Evolutionary conservation across 2,329 filamentous ascomycete species (phyloP), one percentile per base, ranked within the genome.

Genomic region (Meredithiella fracta): DNA sequence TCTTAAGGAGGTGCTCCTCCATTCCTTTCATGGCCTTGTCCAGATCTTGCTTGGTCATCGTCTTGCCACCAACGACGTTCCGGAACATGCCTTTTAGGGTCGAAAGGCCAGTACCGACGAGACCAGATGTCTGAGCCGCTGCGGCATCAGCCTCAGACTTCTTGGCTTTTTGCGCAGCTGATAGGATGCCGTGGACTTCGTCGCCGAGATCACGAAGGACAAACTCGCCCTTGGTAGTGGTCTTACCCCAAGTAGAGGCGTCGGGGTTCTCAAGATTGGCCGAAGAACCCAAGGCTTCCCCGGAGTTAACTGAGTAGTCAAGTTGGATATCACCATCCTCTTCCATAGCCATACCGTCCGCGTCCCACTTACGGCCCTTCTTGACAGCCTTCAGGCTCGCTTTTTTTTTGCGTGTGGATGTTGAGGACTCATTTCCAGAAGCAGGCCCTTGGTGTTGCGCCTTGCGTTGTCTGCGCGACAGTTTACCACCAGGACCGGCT

Each of bases 41-140:
- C 22, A 98, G 76, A 64, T 97, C 91, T 61, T 85, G 80, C 67
- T 89, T 86, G 1, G 88, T 94, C 64, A 98, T 72, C 0, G 84
- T 87, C 73, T 96, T 96, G 60, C 94, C 92, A 55, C 92, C 92
- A 0, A 98, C 85, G 40, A 98, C 85, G 65, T 96, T 97, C 61
- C 88, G 82, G 73, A 98, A 95, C 57, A 97, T 78, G 17, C 88
- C 86, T 55, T 86, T 83, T 60, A 97, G 85, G 14, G 86, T 86
- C 65, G 80, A 88, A 57, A 95, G 75, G 56, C 89, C 81, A 3
- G 87, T 82, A 26, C 85, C 85, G 11, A 96, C 78, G 14, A 96
- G 71, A 0, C 87, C 85, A 15, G 73, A 72, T 17, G 66, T 63
- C 1, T 66, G 61, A 53, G 74, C 74, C 1, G 72, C n/a, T n/a